phyloP scores from a whole-genome alignment of 139 green algal species.

The Asterochloris sp. region DNA sequence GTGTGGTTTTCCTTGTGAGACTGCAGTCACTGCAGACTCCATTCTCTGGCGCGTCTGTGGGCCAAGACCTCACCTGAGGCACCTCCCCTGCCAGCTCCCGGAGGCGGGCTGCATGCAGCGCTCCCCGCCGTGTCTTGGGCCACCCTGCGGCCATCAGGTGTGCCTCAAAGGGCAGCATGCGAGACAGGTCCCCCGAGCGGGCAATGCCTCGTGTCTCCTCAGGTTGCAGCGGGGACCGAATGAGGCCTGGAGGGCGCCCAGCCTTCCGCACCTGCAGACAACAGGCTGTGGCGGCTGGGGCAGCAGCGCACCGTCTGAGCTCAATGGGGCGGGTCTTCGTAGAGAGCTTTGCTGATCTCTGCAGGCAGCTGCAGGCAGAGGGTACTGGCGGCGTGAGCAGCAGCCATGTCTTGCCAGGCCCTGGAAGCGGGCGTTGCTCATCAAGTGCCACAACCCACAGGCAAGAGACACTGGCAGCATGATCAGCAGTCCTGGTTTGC shows the following conservation, averaged over 20 bases:
- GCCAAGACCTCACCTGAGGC: too few species aligned
- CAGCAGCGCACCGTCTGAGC: too few species aligned
- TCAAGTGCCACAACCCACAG: too few species aligned
- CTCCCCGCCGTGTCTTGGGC: conserved; percentile 29
- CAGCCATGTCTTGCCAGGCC: neutral
- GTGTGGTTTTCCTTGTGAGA: too few species aligned
- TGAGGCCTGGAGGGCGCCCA: conserved; percentile 61
- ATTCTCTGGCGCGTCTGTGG: too few species aligned
- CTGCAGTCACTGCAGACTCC: too few species aligned
- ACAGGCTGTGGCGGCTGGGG: neutral
- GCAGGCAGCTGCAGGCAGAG: too few species aligned
- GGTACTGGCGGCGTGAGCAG: neutral
- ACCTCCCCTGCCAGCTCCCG: too few species aligned
- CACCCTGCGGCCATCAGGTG: conserved; percentile 79
- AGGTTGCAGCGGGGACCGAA: conserved; percentile 72
- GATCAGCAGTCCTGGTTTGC: too few species aligned
- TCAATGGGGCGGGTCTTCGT: too few species aligned
- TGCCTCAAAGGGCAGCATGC: conserved; percentile 85
- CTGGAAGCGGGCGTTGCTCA: neutral
- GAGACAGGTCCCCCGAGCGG: conserved; percentile 69
- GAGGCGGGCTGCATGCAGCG: neutral
- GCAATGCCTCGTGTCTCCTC: conserved; percentile 78
- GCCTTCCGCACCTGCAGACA: conserved; percentile 47
- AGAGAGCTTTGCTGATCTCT: too few species aligned
- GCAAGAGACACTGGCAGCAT: too few species aligned